Conservation (phyloP, 2,329 filamentous ascomycete genomes). For the Teratosphaeria gauchensis region DNA sequence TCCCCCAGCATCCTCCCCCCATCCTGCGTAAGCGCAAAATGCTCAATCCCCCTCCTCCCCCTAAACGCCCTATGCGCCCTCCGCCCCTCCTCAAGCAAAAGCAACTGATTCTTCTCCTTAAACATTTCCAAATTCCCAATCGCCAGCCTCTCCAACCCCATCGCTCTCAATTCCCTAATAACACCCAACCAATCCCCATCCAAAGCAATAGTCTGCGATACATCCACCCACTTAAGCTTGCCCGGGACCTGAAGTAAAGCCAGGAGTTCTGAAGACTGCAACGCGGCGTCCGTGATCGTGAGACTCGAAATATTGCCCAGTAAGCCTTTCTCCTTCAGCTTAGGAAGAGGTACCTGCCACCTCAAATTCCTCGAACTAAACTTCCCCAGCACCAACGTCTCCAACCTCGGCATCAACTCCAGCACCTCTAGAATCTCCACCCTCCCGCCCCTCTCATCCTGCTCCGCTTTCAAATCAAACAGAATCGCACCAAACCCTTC, state of each 20-base stretch:
- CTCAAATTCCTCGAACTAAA: not conserved
- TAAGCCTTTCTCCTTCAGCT: not conserved
- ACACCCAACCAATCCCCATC: not conserved
- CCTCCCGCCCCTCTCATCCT: not conserved
- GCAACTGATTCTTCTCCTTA: not conserved
- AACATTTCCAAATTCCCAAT: not conserved
- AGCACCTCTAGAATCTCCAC: constrained; percentile 35
- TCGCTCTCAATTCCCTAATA: not conserved
- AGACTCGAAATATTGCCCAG: not conserved
- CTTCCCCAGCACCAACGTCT: constrained; percentile 15
- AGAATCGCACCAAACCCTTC: not conserved
- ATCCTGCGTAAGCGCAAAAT: not conserved
- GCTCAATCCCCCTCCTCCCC: not conserved
- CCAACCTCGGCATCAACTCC: constrained; percentile 57
- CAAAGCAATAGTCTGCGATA: not conserved
- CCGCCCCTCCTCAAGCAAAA: not conserved
- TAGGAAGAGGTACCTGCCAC: not conserved
- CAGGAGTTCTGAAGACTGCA: not conserved
- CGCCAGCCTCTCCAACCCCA: not conserved
- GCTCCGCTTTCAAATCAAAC: not conserved
- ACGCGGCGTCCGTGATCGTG: not conserved
- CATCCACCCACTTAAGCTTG: not conserved
- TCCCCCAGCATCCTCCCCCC: not conserved
- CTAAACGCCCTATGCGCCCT: not conserved
- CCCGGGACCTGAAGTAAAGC: not conserved